phyloP scores from a whole-genome alignment of 202 grass and related monocot species.

The Digitaria exilis region DNA sequence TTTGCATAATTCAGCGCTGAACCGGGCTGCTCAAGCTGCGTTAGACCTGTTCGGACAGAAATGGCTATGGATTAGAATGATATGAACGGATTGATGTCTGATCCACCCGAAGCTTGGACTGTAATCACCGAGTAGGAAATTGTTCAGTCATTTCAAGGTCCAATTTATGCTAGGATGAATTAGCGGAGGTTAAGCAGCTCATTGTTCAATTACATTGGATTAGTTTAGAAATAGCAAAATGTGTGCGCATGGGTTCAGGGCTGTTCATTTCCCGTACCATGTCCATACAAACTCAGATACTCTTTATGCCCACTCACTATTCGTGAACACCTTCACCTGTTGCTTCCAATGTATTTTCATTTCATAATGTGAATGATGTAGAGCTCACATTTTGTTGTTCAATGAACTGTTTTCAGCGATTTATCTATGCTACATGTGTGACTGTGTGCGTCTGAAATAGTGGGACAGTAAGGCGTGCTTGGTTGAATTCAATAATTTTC shows the following conservation, averaged over 20 bases:
- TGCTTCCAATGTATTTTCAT: background rate
- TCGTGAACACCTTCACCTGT: background rate
- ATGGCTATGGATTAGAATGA: conserved; percentile 11
- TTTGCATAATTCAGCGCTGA: conserved; percentile 12
- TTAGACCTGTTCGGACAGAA: background rate
- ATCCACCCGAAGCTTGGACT: conserved; percentile 12
- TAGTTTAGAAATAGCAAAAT: background rate
- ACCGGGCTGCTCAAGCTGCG: background rate
- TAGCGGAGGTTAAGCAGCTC: background rate
- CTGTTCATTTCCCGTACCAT: background rate
- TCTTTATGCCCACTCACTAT: background rate
- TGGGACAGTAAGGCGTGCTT: background rate
- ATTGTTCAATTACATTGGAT: background rate
- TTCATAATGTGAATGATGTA: background rate
- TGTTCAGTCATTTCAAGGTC: background rate
- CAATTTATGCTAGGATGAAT: conserved; percentile 4
- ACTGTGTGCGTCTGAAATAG: background rate
- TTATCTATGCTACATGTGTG: background rate
- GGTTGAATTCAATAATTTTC: background rate
- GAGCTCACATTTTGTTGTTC: background rate
- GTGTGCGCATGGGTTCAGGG: background rate
- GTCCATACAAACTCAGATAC: background rate
- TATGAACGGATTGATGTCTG: conserved; percentile 20
- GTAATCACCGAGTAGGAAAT: background rate
- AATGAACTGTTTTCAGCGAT: background rate